Percentiles rank a stretch among this genome's conserved stretches.
These are phyloP conservation scores for Malassezia obtusa DNA, from an alignment of 1,284 basidiomycete species.

Conservation along the genomic window DNA sequence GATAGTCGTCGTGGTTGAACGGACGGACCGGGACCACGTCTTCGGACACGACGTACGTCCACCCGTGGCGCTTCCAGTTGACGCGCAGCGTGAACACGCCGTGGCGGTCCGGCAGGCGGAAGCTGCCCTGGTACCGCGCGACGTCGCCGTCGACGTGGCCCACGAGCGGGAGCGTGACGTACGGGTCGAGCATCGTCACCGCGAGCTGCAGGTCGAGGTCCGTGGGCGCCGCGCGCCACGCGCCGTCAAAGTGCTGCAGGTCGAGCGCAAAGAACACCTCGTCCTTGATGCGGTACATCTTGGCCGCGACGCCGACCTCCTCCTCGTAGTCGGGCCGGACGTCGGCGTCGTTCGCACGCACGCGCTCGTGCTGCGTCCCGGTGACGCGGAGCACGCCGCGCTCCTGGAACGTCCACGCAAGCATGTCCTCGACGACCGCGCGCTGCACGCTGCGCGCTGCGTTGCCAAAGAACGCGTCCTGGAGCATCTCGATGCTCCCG, in stretches of 20 bases:
- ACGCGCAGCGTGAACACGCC: constrained; percentile 94
- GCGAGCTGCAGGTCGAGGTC: constrained; percentile 76
- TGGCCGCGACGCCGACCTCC: constrained; percentile 50
- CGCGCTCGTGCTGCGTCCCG: constrained; percentile 61
- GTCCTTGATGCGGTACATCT: constrained; percentile 77
- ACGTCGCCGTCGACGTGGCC: neutral
- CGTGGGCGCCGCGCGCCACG: constrained; percentile 65
- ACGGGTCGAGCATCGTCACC: constrained; percentile 89
- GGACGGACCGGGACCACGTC: constrained; percentile 80
- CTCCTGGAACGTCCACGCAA: constrained; percentile 86
- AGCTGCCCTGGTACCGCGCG: constrained; percentile 59
- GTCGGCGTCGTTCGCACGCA: constrained; percentile 51
- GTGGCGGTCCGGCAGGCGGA: constrained; percentile 84
- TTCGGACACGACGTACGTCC: constrained; percentile 59
- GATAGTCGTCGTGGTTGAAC: constrained; percentile 85
- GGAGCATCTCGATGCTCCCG: constrained; percentile 70
- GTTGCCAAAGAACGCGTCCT: constrained; percentile 41
- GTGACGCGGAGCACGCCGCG: constrained; percentile 69
- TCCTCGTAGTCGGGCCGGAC: constrained; percentile 42
- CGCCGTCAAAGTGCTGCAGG: constrained; percentile 57
- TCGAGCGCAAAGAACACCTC: constrained; percentile 62
- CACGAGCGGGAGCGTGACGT: constrained; percentile 28
- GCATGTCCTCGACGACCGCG: constrained; percentile 63
- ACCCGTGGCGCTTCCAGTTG: constrained; percentile 79
- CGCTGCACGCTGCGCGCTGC: constrained; percentile 60